Evolutionary conservation across 352 stramenopile species (phyloP), one percentile per base, ranked within the genome.

Genomic region (Phytophthora fragariae): DNA sequence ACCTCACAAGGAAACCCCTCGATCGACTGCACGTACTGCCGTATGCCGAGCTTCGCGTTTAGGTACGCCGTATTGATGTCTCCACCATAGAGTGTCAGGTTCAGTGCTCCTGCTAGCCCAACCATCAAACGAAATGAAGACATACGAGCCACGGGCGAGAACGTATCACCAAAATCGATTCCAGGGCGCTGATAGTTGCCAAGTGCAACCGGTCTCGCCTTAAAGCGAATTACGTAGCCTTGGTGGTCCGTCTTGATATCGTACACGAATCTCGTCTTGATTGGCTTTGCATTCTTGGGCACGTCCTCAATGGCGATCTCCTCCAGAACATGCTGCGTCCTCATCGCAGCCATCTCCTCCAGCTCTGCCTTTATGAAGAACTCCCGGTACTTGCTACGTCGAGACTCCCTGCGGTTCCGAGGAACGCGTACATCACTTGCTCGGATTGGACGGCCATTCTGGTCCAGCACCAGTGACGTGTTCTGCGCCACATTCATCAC

Each of bases 81-180:
- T 12, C 35, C 35, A 11, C 35, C 35, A 12, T 41, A 41, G 35
- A 41, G 35, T 11, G 35, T 41, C 35, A 41, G 35, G 12, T 41
- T 41, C 8, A 41, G 35, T 14, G 4, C 14, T 17, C 35, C 47
- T 17, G 65, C 35, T 19, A 65, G 19, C 27, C 14, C 65, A 21
- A 65, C 17, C 46, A 65, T 19, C 27, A 72, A 21, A 17, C 65
- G 29, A 31, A 71, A 71, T 7, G 64, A 65, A 0, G 46, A 61
- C 21, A 65, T 59, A 5, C 56, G 64, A 15, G 31, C 64, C 3
- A 64, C 64, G 1, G 56, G 47, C 2, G 35, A 58, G 17, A 71
- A 71, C 7, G 62, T 63, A 15, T 63, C 29, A 10, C 5, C 3
- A 12, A 62, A 71, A n/a, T 71, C 55, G 44, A 71, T 27, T 12